Conservation (phyloP, 495 filamentous ascomycete genomes). For the Penicillium mononematosum region DNA sequence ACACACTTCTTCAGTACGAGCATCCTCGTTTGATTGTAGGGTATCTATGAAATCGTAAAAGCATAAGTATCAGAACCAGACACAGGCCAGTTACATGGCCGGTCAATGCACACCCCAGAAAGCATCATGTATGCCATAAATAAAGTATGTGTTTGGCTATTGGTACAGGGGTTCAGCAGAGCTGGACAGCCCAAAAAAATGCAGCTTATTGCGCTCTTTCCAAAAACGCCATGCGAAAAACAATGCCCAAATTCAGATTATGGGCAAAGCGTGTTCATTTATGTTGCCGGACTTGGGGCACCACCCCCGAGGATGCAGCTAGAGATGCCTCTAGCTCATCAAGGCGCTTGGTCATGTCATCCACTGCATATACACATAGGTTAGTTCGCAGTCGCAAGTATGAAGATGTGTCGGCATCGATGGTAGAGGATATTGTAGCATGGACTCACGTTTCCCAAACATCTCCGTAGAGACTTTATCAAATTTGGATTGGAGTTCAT, state of each 20-base stretch:
- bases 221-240: slow-evolving; percentile 8
- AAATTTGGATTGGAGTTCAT: slow-evolving; percentile 81
- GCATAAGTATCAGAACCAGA: slow-evolving; percentile 4
- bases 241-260: neutral
- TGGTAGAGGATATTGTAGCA: neutral
- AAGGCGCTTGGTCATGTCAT: slow-evolving; percentile 88
- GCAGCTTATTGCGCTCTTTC: slow-evolving; percentile 3
- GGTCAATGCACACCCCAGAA: neutral
- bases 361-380: slow-evolving; percentile 57
- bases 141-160: neutral
- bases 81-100: neutral
- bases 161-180: neutral
- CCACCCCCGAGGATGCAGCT: slow-evolving; percentile 19
- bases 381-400: slow-evolving; percentile 9
- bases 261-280: neutral
- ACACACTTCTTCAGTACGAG: slow-evolving; percentile 2
- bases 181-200: neutral
- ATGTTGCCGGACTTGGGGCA: slow-evolving; percentile 25
- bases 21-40: slow-evolving; percentile 20
- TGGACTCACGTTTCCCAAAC: slow-evolving; percentile 75
- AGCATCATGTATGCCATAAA: neutral
- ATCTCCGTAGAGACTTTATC: slow-evolving; percentile 76
- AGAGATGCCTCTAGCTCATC: slow-evolving; percentile 79
- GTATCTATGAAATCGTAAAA: slow-evolving; percentile 24
- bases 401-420: neutral